Evolutionary conservation across 805 yeast genomes (phyloP).

Genomic region (Spathaspora sp.): DNA sequence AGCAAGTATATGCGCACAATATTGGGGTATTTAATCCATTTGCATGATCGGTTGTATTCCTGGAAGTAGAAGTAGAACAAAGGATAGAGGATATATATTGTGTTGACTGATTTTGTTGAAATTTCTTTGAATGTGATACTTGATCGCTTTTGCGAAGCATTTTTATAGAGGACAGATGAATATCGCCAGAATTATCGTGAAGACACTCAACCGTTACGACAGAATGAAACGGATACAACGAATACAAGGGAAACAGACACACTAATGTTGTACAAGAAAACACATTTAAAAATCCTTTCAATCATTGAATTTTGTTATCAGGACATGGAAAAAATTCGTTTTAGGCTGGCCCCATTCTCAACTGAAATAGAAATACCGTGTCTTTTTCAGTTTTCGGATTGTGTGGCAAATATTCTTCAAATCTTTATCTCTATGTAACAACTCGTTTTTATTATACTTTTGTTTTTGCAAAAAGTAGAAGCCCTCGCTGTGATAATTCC

Average conservation of each 20-base stretch:
- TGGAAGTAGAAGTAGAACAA: no score
- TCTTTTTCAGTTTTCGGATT: background rate
- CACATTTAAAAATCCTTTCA: background rate
- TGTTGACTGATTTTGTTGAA: no score
- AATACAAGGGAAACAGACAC: background rate
- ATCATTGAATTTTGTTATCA: background rate
- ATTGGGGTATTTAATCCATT: no score
- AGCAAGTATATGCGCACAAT: no score
- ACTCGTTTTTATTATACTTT: background rate
- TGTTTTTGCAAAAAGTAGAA: background rate
- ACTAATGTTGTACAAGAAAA: background rate
- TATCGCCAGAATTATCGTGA: no score
- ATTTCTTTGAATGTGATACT: no score
- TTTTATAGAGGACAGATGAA: no score
- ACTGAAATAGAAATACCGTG: background rate
- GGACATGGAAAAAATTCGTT: background rate
- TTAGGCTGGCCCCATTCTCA: background rate
- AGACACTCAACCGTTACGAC: no score
- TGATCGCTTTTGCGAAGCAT: no score
- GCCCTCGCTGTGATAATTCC: background rate
- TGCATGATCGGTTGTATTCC: no score
- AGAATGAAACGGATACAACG: no score
- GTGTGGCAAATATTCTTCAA: background rate
- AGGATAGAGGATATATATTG: no score
- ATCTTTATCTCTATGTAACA: background rate